Evolutionary conservation across 2,329 filamentous ascomycete genomes (phyloP), one percentile per base, ranked within the genome.

Genomic region (Claviceps monticola): DNA sequence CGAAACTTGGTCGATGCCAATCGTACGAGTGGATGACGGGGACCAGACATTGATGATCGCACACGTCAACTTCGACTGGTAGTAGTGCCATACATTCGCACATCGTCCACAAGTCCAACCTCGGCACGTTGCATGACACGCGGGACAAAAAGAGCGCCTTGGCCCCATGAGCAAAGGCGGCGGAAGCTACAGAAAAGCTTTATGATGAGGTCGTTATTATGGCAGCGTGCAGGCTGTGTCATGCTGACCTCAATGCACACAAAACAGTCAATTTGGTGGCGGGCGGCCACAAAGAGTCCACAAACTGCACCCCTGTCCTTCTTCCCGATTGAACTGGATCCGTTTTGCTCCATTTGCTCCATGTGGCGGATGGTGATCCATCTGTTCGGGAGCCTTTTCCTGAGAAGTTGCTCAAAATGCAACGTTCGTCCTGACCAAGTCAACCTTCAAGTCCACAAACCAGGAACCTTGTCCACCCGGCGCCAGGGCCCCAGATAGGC

Each of bases 291-390:
- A 26, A 29, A 29, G 29, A 34, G 29, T 34, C 29, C 29, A 34
- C 29, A 43, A 39, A 39, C 14, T 39, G 38, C 16, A 44, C 21
- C 46, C 39, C 39, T n/a, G 39, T 49, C 38, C 50, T 38, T 29
- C 46, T 48, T 51, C 45, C 17, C 46, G 29, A 51, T 48, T 29
- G 50, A 38, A 48, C 16, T 51, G n/a, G 29, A 14, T 42, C 21
- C 41, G 41, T 43, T 21, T 44, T 21, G 19, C 19, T 19, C 19
- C 37, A 5, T 16, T 39, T 39, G 37, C 13, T 42, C 39, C 39
- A 42, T 42, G 5, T 42, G 16, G 37, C n/a, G 29, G 9, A 34
- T 34, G 29, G 29, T 34, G 4, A 29, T n/a, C 37, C 37, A 39
- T 34, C 11, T 38, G 34, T 16, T 23, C n/a, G 34, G 48, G 13